Evolutionary conservation across 202 grass and related monocot genomes (phyloP), one percentile per base, ranked within the genome.

Genomic region (Schoenoplectus tabernaemontani): DNA sequence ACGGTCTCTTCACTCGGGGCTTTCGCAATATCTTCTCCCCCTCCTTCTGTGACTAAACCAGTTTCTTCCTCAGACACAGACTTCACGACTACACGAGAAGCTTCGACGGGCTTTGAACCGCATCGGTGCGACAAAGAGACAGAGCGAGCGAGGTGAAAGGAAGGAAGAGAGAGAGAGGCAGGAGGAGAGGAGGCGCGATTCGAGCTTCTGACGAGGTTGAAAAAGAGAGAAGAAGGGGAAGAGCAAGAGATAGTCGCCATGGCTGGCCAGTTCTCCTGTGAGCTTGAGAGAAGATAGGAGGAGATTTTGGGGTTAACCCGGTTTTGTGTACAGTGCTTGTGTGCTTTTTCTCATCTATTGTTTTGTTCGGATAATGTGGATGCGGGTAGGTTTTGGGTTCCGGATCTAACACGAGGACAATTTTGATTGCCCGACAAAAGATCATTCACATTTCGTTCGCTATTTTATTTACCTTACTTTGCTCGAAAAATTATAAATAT

Each of bases 161-260:
- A 42, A 23, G 57, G 37, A 17, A 46, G 48, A n/a, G 41, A 62
- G 57, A 79, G 58, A 48, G 77, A 62, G 34, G 38, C 3, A 1
- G n/a, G 37, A 42, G 53, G 17, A 59, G 33, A 23, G 32, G 72
- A 3, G 33, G 20, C n/a, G 20, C 10, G 59, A 19, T 16, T 37
- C 12, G 74, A 46, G 77, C 0, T 80, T 64, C 77, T 32, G 26
- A 80, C 19, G 59, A 47, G 77, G 58, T 50, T 33, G 58, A 80
- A 80, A 39, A 80, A 34, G 77, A 80, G 77, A 47, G 77, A 62
- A 50, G 77, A 78, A 41, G 75, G 53, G 1, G 75, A 80, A 48
- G 58, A 80, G 28, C 38, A 80, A 63, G 58, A 79, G 20, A 80
- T 51, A 39, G 77, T 80, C 57, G 77, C 77, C 77, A 80, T 80